Percentiles rank a stretch among this genome's conserved stretches.
phyloP scores from a whole-genome alignment of 2,329 filamentous ascomycete genomes.

The Dothistroma septosporum region DNA sequence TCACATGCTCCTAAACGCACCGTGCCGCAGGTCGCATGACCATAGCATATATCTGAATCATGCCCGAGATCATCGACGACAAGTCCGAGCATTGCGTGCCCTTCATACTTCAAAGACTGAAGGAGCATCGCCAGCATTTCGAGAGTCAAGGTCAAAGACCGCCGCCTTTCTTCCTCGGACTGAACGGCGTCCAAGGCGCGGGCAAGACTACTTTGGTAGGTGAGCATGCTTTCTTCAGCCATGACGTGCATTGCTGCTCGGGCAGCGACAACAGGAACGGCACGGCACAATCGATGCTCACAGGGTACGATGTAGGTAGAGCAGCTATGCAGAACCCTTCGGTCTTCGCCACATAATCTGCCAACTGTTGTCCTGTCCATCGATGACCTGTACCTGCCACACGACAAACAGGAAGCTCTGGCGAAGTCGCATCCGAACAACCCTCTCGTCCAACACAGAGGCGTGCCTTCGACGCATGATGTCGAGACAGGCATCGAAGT shows the following conservation, averaged over 20 bases:
- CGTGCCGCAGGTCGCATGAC: slow-evolving; percentile 1
- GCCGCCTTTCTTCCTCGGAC: slow-evolving; percentile 75
- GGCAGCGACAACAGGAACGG: not conserved
- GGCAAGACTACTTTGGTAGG: slow-evolving; percentile 84
- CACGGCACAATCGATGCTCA: not conserved
- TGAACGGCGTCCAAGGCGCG: slow-evolving; percentile 87
- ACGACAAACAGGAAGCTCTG: slow-evolving; percentile 62
- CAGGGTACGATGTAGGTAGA: not conserved
- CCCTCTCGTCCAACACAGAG: slow-evolving; percentile 72
- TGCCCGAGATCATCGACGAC: slow-evolving; percentile 64
- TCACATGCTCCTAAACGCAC: slow-evolving; percentile 20
- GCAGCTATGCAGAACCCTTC: slow-evolving; percentile 50
- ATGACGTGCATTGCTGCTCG: not conserved
- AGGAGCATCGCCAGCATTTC: slow-evolving; percentile 45
- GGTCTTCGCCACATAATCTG: slow-evolving; percentile 54
- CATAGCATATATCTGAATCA: slow-evolving; percentile 22
- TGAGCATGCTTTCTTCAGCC: slow-evolving; percentile 4
- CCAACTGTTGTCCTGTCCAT: slow-evolving; percentile 71
- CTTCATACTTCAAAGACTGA: slow-evolving; percentile 64
- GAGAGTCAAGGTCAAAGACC: slow-evolving; percentile 34
- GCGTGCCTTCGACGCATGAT: slow-evolving; percentile 82
- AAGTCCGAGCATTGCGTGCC: slow-evolving; percentile 73
- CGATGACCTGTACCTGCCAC: slow-evolving; percentile 83
- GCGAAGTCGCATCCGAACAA: slow-evolving; percentile 65
- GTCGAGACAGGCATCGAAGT: slow-evolving; percentile 59